A percentile compares a stretch with the other conserved stretches of the same genome.
phyloP scores from a whole-genome alignment of 2,329 filamentous ascomycete genomes.

The Ceratocystis papillata region DNA sequence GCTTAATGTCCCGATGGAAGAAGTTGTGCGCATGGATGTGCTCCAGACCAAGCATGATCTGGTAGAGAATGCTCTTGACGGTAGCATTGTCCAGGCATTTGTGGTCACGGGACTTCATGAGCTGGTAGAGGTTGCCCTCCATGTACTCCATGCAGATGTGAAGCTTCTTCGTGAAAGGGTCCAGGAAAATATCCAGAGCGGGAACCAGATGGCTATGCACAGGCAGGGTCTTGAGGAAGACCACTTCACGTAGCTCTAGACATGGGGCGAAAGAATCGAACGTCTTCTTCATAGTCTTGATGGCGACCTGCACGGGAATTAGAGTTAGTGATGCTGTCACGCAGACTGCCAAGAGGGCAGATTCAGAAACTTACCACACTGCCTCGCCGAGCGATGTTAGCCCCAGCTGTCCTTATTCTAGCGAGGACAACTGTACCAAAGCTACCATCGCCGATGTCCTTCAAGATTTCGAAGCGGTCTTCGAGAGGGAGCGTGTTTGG shows the following conservation, averaged over 20 bases:
- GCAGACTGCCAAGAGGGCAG: background rate
- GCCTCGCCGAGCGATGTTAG: constrained; percentile 76
- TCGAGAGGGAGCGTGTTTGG: constrained; percentile 56
- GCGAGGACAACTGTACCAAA: constrained; percentile 93
- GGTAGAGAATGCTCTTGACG: constrained; percentile 95
- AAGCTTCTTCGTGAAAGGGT: constrained; percentile 88
- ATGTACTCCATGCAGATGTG: constrained; percentile 99
- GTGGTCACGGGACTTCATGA: constrained; percentile 97
- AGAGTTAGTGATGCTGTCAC: background rate
- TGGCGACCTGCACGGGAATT: constrained; percentile 60
- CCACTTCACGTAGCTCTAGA: constrained; percentile 87
- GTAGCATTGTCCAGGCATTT: constrained; percentile 81
- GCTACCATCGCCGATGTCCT: constrained; percentile 97
- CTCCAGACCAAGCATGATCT: constrained; percentile 91
- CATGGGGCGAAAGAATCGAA: constrained; percentile 89
- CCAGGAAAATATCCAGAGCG: constrained; percentile 93
- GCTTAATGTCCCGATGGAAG: constrained; percentile 98
- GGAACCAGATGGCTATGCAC: constrained; percentile 88
- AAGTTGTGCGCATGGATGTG: constrained; percentile 96
- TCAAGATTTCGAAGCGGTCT: constrained; percentile 91
- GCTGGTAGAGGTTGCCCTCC: constrained; percentile 96
- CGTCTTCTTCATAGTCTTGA: constrained; percentile 99
- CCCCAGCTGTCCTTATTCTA: constrained; percentile 79
- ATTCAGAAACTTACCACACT: constrained; percentile 61
- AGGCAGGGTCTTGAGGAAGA: constrained; percentile 85